Conservation (phyloP, 495 filamentous ascomycete genomes). For the Penicillium atrosanguineum region DNA sequence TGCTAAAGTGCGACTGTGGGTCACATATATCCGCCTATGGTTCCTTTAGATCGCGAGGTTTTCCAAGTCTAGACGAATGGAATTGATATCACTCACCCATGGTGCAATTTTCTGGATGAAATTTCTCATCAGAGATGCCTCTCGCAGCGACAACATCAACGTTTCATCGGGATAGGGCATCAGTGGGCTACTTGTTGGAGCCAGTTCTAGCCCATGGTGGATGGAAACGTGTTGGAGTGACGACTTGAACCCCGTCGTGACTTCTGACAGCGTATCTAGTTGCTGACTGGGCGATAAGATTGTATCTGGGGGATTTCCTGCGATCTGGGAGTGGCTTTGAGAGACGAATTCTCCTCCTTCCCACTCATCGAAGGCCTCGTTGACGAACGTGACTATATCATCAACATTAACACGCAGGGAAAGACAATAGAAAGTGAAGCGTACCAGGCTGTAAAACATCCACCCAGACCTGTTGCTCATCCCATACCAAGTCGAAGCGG, state of each 20-base stretch:
- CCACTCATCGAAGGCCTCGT: constrained; percentile 23
- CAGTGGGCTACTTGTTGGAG: neutral
- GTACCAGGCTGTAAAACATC: constrained; percentile 30
- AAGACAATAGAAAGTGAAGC: neutral
- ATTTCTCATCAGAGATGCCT: constrained; percentile 33
- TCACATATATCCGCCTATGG: constrained; percentile 38
- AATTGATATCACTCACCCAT: constrained; percentile 23
- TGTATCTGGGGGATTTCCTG: neutral
- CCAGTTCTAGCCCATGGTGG: neutral
- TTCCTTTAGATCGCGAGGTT: constrained; percentile 1
- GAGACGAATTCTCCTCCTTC: constrained; percentile 3
- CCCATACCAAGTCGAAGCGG: constrained; percentile 37
- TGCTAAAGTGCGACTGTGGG: constrained; percentile 33
- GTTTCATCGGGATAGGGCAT: neutral
- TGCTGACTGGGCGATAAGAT: neutral
- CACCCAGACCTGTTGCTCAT: constrained; percentile 34
- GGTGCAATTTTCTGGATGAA: constrained; percentile 36
- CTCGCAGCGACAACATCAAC: constrained; percentile 23
- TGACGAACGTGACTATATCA: constrained; percentile 34
- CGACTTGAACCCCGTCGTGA: neutral
- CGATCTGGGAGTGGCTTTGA: neutral
- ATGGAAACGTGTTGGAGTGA: neutral
- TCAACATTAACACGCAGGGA: neutral
- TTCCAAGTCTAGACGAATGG: neutral
- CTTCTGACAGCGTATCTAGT: neutral